Conservation (phyloP, 2,329 filamentous ascomycete genomes). For the Ophiobolus disseminans region DNA sequence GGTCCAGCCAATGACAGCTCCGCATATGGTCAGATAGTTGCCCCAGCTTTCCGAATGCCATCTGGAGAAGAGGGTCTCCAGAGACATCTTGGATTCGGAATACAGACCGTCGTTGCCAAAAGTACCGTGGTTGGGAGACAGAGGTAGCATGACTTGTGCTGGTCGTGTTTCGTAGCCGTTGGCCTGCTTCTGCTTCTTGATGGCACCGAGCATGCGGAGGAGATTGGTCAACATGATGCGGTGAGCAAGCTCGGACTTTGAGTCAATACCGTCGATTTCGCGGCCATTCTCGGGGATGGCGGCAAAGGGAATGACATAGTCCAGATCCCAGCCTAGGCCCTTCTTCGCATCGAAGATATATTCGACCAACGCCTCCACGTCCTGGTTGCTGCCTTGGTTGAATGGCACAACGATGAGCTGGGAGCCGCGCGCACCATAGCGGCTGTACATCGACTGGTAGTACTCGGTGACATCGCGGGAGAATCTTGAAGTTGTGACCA, state of each 20-base stretch:
- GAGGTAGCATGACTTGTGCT: slow-evolving; percentile 91
- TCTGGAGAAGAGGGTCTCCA: slow-evolving; percentile 97
- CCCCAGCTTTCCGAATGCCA: slow-evolving; percentile 98
- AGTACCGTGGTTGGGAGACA: slow-evolving; percentile 97
- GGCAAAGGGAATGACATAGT: slow-evolving; percentile 94
- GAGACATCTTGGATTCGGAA: slow-evolving; percentile 94
- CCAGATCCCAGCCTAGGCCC: slow-evolving; percentile 96
- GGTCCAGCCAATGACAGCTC: slow-evolving; percentile 98
- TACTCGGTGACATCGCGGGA: slow-evolving; percentile 98
- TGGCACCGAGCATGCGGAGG: slow-evolving; percentile 83
- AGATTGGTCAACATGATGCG: slow-evolving; percentile 99
- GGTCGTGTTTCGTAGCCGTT: slow-evolving; percentile 93
- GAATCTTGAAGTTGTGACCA: slow-evolving; percentile 96
- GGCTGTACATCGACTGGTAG: slow-evolving; percentile 98
- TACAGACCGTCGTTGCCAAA: slow-evolving; percentile 98
- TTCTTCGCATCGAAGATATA: slow-evolving; percentile 98
- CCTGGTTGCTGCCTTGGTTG: slow-evolving; percentile 98
- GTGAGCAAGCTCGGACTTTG: slow-evolving; percentile 95
- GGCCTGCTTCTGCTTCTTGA: slow-evolving; percentile 89
- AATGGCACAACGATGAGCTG: slow-evolving; percentile 98
- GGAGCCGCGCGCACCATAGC: slow-evolving; percentile 90
- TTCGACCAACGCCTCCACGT: slow-evolving; percentile 89
- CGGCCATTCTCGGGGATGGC: slow-evolving; percentile 98
- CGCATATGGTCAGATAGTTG: slow-evolving; percentile 97
- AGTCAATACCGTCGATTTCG: slow-evolving; percentile 96